These are phyloP conservation scores for Hypoxylon intermedium DNA, from an alignment of 495 filamentous ascomycete species.

Conservation along the genomic window DNA sequence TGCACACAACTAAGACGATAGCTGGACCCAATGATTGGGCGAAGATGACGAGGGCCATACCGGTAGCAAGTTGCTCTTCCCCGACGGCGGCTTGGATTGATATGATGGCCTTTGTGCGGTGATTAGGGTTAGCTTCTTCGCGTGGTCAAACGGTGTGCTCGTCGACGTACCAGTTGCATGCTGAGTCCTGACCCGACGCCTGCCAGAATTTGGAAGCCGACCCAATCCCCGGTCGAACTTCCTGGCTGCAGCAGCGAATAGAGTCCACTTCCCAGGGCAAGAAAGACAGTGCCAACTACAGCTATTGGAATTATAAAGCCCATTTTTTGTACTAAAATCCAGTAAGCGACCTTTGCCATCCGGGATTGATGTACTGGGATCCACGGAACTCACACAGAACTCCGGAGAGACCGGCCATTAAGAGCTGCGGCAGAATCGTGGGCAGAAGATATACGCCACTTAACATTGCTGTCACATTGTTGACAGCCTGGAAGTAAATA, in stretches of 20 bases:
- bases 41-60: slow-evolving; percentile 58
- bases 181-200: slow-evolving; percentile 56
- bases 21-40: slow-evolving; percentile 57
- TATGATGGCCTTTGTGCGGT: background rate
- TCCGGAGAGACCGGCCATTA: slow-evolving; percentile 54
- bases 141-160: too few species aligned
- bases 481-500: slow-evolving; percentile 70
- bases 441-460: slow-evolving; percentile 58
- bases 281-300: slow-evolving; percentile 59
- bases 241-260: slow-evolving; percentile 53
- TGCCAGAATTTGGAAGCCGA: slow-evolving; percentile 64
- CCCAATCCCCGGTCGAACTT: slow-evolving; percentile 58
- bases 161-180: slow-evolving; percentile 50
- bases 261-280: slow-evolving; percentile 61
- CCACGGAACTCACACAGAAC: slow-evolving; percentile 11
- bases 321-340: slow-evolving; percentile 32
- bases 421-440: slow-evolving; percentile 54
- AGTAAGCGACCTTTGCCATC: too few species aligned
- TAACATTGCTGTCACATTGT: slow-evolving; percentile 49
- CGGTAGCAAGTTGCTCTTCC: slow-evolving; percentile 49
- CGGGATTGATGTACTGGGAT: background rate
- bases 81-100: background rate
- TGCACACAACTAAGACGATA: slow-evolving; percentile 44
- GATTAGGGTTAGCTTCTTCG: too few species aligned
- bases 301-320: slow-evolving; percentile 58